Evolutionary conservation across 352 stramenopile genomes (phyloP), one percentile per base, ranked within the genome.

Genomic region (Aphanomyces astaci): DNA sequence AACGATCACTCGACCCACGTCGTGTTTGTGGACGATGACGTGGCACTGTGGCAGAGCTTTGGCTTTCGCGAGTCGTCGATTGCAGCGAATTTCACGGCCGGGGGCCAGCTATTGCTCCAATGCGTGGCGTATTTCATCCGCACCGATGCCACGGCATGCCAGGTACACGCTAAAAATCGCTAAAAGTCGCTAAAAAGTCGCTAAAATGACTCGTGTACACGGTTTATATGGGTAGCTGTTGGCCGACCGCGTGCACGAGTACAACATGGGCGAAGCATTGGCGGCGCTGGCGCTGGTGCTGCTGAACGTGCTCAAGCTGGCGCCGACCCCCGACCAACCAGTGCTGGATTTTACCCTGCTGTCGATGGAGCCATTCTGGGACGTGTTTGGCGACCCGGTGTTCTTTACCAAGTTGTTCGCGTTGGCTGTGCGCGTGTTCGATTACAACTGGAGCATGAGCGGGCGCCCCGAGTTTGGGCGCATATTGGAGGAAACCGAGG

Each of bases 351-450:
- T 92, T 30, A 77, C 90, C 10, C 72, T 82, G 33, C 76, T 94
- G 49, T 92, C 86, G 0, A 67, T 86, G 43, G 82, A 94, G 57
- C 86, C 86, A 22, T 92, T 90, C 56, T 94, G 86, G 86, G 76
- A 92, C 46, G 67, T 94, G 9, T 88, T 94, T 71, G 63, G 89
- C 27, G 86, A 94, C 64, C 80, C 90, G 11, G 73, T 73, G 33
- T 90, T 87, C 65, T 92, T 94, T 56, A 73, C 80, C 60, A 90
- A 90, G 62, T 64, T 92, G 7, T 94, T 94, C 62, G 75, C 77
- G 62, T 73, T 89, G 33, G 84, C 88, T 75, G 82, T 90, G 46
- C 76, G 87, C 15, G 79, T 92, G 28, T 92, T 89, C 48, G 81
- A 92, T 39, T 74, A 88, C 54, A 72, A 89, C 19, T 93, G 82